Percentiles rank a stretch among this genome's conserved stretches.
Conservation (phyloP, 345 rosid genomes). For the Ceriops tagal region DNA sequence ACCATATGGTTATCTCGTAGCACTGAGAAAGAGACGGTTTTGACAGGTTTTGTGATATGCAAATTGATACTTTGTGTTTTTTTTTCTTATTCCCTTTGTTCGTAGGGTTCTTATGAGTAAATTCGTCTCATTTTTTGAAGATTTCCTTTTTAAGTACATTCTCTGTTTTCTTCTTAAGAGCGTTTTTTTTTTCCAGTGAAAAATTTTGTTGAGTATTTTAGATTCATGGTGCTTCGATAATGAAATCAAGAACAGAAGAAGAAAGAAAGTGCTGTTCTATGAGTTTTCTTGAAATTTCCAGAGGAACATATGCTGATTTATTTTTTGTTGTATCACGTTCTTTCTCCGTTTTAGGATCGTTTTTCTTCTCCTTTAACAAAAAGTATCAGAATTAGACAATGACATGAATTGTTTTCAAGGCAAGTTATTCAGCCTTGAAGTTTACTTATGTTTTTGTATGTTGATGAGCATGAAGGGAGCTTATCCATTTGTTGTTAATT, state of each 20-base stretch:
- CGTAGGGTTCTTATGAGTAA: not conserved
- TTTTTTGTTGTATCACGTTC: not conserved
- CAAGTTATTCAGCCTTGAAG: not conserved
- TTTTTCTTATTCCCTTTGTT: not conserved
- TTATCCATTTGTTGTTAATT: conserved; percentile 69
- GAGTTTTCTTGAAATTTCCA: not conserved
- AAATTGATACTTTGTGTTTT: too few species aligned
- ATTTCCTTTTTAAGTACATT: not conserved
- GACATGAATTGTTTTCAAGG: not conserved
- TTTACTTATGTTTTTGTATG: conserved; percentile 6
- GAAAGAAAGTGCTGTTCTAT: not conserved
- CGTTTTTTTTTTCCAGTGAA: not conserved
- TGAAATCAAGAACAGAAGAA: not conserved
- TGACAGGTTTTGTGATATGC: too few species aligned
- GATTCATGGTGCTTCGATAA: not conserved
- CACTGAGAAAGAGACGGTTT: too few species aligned
- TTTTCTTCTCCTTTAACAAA: not conserved
- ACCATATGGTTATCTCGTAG: not conserved
- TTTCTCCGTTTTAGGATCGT: too few species aligned
- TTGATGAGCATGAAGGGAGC: conserved; percentile 73
- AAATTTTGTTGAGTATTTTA: too few species aligned
- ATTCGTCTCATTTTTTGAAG: too few species aligned
- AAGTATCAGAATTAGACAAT: not conserved
- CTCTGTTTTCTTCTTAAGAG: too few species aligned
- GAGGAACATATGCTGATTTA: not conserved